Base-by-base conservation (phyloP, 176 grass and related monocot genomes). In the Aechmea fasciata region DNA sequence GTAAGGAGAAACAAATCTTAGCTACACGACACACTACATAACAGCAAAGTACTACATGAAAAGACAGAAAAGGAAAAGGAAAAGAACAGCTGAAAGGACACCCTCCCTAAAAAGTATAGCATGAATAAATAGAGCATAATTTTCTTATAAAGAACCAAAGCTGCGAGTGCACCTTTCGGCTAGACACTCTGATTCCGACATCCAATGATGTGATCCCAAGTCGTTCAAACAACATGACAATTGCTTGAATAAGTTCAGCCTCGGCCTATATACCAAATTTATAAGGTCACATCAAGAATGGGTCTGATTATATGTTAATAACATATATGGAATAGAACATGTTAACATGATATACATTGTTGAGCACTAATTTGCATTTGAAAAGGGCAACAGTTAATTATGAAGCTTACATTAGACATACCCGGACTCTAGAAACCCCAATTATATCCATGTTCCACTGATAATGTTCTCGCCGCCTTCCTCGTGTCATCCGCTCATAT, bases 401-500 rank as follows among this genome's bases (percentile, higher is more conserved):
- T 18, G 52, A 50, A 24, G 61, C 1, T 13, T 59, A 48, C 49
- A 62, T 68, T 53, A 41, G 24, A 67, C 79, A 63, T 84, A 91
- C 92, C 73, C 85, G 75, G 52, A 96, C 80, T 96, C 79, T 91
- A 52, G 92, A 70, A 66, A 91, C 73, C 67, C 92, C 88, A 73
- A 96, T 85, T 47, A 96, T 89, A 76, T 96, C 92, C 88, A 96
- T 91, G 73, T 96, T 96, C 92, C 88, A 96, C 73, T 96, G 92
- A 61, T 91, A 96, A 84, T 96, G 92, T 12, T 96, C 92, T 52
- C 88, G 85, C 20, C 92, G 82, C 54, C 92, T 91, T 71, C 88
- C 92, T 79, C 88, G 77, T 59, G 88, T 96, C 92, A 96, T 96
- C 48, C 92, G 81, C 65, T 96, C 92, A 67, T 96, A 96, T 18